phyloP scores from a whole-genome alignment of 2,329 filamentous ascomycete genomes.

The Aspergillus amoenus region DNA sequence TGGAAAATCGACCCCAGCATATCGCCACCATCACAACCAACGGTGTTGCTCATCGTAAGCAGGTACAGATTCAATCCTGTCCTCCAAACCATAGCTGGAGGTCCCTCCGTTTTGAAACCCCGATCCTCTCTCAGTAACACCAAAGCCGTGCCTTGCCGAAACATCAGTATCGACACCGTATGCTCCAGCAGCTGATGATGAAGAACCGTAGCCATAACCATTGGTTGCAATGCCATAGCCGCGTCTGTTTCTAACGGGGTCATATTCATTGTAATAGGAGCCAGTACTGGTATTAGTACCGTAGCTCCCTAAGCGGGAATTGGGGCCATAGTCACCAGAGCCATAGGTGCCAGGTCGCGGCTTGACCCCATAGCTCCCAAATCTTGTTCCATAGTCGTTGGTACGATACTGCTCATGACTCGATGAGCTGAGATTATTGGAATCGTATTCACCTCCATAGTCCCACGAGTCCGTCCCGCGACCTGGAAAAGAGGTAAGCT shows the following conservation, averaged over 20 bases:
- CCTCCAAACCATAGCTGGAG: slow-evolving; percentile 9
- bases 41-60: slow-evolving; percentile 13
- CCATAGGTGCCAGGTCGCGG: slow-evolving; percentile 46
- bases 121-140: slow-evolving; percentile 2
- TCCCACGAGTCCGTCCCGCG: slow-evolving; percentile 8
- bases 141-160: slow-evolving; percentile 2
- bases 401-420: slow-evolving; percentile 52
- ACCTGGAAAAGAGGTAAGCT: slow-evolving; percentile 1
- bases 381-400: slow-evolving; percentile 31
- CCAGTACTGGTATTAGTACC: not conserved
- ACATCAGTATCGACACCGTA: not conserved
- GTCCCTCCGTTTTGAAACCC: not conserved
- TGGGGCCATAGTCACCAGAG: slow-evolving; percentile 27
- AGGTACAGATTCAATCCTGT: slow-evolving; percentile 12
- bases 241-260: not conserved
- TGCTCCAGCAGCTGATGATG: not conserved
- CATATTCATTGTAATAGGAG: not conserved
- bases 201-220: slow-evolving; percentile 4
- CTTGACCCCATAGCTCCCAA: slow-evolving; percentile 42
- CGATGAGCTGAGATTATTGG: slow-evolving; percentile 3
- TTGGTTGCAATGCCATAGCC: not conserved
- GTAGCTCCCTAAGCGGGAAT: slow-evolving; percentile 15
- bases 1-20: too few species aligned
- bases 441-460: slow-evolving; percentile 27
- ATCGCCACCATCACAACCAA: slow-evolving; percentile 9